Conservation (phyloP, 352 stramenopile species). For the Phytophthora fragariaefolia region DNA sequence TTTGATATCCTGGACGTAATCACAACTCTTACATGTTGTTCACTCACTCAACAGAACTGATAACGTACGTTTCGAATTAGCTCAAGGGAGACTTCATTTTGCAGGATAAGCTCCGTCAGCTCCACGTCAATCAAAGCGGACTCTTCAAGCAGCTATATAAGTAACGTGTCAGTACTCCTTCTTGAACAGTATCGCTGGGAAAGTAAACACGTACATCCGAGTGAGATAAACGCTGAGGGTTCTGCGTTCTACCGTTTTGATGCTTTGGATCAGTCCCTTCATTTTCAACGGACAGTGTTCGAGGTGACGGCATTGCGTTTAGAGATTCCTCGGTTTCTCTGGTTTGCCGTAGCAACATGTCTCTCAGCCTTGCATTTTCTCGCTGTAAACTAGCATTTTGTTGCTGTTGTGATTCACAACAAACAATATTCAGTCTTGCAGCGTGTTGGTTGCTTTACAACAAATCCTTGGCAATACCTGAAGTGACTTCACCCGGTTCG, state of each 20-base stretch:
- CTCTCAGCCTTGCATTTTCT: conserved; percentile 52
- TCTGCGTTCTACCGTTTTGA: conserved; percentile 10
- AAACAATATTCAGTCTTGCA: neutral
- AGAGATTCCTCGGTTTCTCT: conserved; percentile 28
- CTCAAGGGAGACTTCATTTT: conserved; percentile 87
- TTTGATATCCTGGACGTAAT: conserved; percentile 70
- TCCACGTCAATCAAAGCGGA: conserved; percentile 78
- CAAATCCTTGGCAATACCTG: conserved; percentile 35
- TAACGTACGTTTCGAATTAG: conserved; percentile 77
- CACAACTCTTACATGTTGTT: no score
- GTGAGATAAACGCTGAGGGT: conserved; percentile 31
- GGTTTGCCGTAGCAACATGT: conserved; percentile 45
- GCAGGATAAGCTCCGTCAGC: conserved; percentile 82
- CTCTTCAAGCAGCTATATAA: conserved; percentile 67
- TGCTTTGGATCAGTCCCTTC: conserved; percentile 10
- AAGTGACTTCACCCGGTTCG: conserved; percentile 49
- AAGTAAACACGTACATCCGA: conserved; percentile 30
- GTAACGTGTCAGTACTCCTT: no score
- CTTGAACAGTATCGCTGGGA: no score
- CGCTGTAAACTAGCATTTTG: conserved; percentile 58
- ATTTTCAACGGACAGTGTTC: neutral
- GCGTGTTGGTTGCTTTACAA: neutral
- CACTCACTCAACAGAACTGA: neutral
- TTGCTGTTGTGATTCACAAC: conserved; percentile 21
- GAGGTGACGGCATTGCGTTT: conserved; percentile 25